A percentile compares a stretch with the other conserved stretches of the same genome.
These are phyloP conservation scores for Rhodotorula diobovata DNA, from an alignment of 768 basidiomycete species.

Conservation along the genomic window DNA sequence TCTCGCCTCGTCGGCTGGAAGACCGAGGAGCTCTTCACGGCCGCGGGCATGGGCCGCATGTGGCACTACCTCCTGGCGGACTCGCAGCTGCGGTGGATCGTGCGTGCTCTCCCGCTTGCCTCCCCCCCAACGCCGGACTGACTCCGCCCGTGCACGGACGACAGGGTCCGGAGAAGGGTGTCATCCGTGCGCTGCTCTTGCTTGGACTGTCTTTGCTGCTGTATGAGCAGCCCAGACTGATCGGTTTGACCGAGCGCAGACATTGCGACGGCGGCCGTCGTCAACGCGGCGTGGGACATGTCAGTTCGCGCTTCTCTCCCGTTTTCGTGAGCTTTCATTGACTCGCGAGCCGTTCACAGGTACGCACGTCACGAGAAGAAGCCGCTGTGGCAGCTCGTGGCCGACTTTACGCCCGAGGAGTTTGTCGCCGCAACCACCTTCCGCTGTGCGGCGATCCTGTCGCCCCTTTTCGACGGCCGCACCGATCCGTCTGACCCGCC, in stretches of 20 bases:
- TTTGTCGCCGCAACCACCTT: constrained; percentile 38
- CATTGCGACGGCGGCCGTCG: constrained; percentile 51
- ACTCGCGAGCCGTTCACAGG: constrained; percentile 32
- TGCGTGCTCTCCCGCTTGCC: not conserved
- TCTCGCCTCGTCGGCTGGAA: constrained; percentile 76
- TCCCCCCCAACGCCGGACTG: not conserved
- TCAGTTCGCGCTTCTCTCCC: constrained; percentile 12
- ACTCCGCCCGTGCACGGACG: not conserved
- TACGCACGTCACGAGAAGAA: constrained; percentile 72
- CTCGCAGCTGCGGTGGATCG: constrained; percentile 80
- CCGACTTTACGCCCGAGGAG: constrained; percentile 67
- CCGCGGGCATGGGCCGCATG: constrained; percentile 76
- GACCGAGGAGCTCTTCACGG: constrained; percentile 66
- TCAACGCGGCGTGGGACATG: constrained; percentile 92
- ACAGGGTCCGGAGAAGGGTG: constrained; percentile 83
- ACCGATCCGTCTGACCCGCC: constrained; percentile 66
- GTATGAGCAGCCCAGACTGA: constrained; percentile 52
- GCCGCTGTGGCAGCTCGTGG: constrained; percentile 89
- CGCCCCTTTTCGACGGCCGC: constrained; percentile 48
- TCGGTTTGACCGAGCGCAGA: not conserved
- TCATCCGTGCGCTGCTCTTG: constrained; percentile 58
- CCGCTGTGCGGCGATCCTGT: not conserved
- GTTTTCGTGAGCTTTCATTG: not conserved
- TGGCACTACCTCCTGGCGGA: constrained; percentile 85
- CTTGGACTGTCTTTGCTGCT: constrained; percentile 60